Evolutionary conservation across 2,329 filamentous ascomycete species (phyloP).

Genomic region (Lojkania enalia): DNA sequence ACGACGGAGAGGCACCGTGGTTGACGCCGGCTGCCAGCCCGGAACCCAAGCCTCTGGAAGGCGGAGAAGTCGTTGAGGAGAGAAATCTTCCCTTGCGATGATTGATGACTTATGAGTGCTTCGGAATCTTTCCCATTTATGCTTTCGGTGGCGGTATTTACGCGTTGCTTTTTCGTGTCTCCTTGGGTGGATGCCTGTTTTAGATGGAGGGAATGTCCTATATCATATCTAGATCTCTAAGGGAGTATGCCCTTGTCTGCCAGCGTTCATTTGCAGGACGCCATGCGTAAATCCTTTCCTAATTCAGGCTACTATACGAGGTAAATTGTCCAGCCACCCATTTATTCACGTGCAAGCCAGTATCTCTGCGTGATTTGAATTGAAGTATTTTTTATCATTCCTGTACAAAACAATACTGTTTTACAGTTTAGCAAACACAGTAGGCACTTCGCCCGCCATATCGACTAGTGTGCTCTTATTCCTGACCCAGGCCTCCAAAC

Average conservation of each 20-base stretch:
- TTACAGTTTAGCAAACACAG: constrained; percentile 61
- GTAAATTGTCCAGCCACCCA: neutral
- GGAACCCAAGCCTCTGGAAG: constrained; percentile 26
- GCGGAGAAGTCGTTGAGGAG: constrained; percentile 23
- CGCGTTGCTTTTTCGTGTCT: neutral
- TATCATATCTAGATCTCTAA: neutral
- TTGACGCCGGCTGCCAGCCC: constrained; percentile 46
- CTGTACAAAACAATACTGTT: too few relatives aligned
- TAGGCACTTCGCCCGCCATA: constrained; percentile 70
- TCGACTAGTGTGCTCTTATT: constrained; percentile 90
- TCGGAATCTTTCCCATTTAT: too few relatives aligned
- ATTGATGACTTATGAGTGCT: too few relatives aligned
- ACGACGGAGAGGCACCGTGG: constrained; percentile 31
- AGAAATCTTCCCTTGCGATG: constrained; percentile 28
- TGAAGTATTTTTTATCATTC: too few relatives aligned
- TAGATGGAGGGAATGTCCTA: constrained; percentile 6
- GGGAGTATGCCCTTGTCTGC: neutral
- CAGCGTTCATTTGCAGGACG: neutral
- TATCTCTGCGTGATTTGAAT: too few relatives aligned
- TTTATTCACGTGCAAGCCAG: neutral
- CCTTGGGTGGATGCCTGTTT: constrained; percentile 5
- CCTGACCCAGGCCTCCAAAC: constrained; percentile 78
- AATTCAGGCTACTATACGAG: constrained; percentile 5
- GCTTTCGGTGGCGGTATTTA: too few relatives aligned
- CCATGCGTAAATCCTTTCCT: constrained; percentile 3